phyloP scores from a whole-genome alignment of 2,329 filamentous ascomycete genomes.

The Onygenales sp. region DNA sequence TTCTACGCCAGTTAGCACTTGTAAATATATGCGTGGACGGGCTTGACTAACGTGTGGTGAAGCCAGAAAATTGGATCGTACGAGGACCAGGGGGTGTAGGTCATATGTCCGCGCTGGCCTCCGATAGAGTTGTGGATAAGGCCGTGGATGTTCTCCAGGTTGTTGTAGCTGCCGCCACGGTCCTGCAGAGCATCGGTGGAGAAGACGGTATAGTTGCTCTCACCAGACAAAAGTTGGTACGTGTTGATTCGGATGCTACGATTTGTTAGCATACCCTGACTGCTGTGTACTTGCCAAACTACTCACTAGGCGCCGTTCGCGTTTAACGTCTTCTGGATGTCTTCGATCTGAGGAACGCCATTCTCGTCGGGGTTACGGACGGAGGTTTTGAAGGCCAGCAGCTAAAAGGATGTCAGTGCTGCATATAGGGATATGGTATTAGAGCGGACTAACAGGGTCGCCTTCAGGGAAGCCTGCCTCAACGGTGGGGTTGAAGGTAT shows the following conservation, averaged over 20 bases:
- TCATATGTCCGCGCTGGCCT: constrained; percentile 55
- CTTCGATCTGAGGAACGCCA: constrained; percentile 10
- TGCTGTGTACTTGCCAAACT: background rate
- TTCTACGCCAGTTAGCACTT: constrained; percentile 28
- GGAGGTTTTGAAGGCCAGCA: constrained; percentile 9
- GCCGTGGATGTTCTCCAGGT: constrained; percentile 39
- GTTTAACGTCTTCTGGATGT: constrained; percentile 11
- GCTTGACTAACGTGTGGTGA: constrained; percentile 47
- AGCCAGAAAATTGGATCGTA: constrained; percentile 76
- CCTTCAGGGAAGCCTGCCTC: constrained; percentile 14
- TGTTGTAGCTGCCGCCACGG: constrained; percentile 13
- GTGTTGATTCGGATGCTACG: constrained; percentile 14
- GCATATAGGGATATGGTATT: background rate
- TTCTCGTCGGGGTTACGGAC: constrained; percentile 12
- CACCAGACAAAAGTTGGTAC: constrained; percentile 20
- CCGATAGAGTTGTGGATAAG: constrained; percentile 46
- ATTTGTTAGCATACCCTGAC: constrained; percentile 3
- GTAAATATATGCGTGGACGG: background rate
- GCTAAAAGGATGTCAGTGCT: constrained; percentile 4
- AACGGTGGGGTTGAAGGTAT: constrained; percentile 21
- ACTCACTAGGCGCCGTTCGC: constrained; percentile 16
- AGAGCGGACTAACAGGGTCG: constrained; percentile 8
- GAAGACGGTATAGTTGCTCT: constrained; percentile 19
- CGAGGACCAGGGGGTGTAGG: constrained; percentile 59
- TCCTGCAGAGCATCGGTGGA: constrained; percentile 13